phyloP scores from a whole-genome alignment of 225 moss, liverwort and hornwort genomes.

The Marchantia paleacea region DNA sequence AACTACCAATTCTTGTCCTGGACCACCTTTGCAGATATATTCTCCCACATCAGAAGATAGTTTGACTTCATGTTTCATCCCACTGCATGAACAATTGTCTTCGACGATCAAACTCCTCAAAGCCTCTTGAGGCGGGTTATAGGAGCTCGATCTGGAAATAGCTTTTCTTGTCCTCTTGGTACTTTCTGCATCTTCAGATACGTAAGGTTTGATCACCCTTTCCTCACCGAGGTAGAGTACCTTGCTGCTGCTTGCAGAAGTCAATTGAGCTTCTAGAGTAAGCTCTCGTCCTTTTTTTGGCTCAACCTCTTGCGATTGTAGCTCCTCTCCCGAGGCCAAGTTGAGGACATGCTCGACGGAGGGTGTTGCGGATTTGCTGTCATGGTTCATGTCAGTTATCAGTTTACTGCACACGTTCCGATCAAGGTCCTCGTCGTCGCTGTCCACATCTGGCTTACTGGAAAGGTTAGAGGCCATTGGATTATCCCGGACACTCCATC shows the following conservation, averaged over 20 bases:
- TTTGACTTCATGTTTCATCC: slow-evolving; percentile 6
- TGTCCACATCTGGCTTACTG: slow-evolving; percentile 36
- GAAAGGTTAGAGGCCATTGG: slow-evolving; percentile 76
- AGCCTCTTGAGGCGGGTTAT: background rate
- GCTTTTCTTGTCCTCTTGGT: background rate
- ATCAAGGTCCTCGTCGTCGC: slow-evolving; percentile 47
- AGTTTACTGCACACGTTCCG: background rate
- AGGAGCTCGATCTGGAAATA: background rate
- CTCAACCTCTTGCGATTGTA: background rate
- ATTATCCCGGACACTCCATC: slow-evolving; percentile 82
- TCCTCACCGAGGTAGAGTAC: background rate
- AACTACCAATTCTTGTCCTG: background rate
- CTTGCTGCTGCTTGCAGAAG: background rate
- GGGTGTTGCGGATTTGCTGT: background rate
- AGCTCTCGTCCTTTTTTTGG: background rate
- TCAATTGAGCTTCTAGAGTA: background rate
- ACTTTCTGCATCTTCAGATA: background rate
- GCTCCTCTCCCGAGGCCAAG: background rate
- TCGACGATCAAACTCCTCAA: slow-evolving; percentile 19
- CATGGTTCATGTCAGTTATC: background rate
- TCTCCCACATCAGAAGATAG: slow-evolving; percentile 24
- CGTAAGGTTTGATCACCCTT: background rate
- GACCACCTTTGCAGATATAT: background rate
- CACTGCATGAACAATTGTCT: slow-evolving; percentile 25
- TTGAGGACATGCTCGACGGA: background rate